Conservation (phyloP, 2,329 filamentous ascomycete genomes). For the Cordyceps tenuipes region DNA sequence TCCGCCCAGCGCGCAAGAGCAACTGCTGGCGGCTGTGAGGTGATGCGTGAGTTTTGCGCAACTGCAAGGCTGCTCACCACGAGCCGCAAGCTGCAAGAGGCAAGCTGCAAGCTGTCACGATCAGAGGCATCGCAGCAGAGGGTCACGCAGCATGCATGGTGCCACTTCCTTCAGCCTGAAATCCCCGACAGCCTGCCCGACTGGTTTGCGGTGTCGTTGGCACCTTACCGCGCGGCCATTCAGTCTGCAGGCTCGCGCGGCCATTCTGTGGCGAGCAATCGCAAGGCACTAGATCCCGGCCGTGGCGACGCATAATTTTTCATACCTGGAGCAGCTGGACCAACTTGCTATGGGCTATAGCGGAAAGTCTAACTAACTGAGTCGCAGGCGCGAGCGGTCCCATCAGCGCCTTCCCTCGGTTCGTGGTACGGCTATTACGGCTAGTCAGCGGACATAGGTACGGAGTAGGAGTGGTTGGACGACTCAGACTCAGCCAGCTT, state of each 20-base stretch:
- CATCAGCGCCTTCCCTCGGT: background rate
- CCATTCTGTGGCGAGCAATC: background rate
- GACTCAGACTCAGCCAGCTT: background rate
- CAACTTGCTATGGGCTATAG: background rate
- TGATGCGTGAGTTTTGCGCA: background rate
- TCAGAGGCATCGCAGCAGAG: background rate
- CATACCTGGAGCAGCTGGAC: background rate
- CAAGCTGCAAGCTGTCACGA: background rate
- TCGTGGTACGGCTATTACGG: slow-evolving; percentile 4
- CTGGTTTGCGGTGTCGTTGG: background rate
- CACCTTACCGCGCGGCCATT: background rate
- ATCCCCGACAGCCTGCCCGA: background rate
- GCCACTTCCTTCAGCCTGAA: background rate
- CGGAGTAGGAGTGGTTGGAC: background rate
- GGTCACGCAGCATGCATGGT: background rate
- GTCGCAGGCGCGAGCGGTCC: slow-evolving; percentile 3
- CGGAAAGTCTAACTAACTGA: slow-evolving; percentile 7
- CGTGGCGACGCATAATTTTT: background rate
- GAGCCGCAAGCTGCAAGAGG: too few species aligned
- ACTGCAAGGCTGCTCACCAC: background rate
- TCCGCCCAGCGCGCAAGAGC: background rate
- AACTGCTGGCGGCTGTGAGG: background rate
- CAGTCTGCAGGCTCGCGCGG: background rate
- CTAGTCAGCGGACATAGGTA: slow-evolving; percentile 1
- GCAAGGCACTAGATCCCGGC: background rate